These are phyloP conservation scores for Sedum album DNA, from an alignment of 164 flowering plant genomes.

Conservation along the genomic window DNA sequence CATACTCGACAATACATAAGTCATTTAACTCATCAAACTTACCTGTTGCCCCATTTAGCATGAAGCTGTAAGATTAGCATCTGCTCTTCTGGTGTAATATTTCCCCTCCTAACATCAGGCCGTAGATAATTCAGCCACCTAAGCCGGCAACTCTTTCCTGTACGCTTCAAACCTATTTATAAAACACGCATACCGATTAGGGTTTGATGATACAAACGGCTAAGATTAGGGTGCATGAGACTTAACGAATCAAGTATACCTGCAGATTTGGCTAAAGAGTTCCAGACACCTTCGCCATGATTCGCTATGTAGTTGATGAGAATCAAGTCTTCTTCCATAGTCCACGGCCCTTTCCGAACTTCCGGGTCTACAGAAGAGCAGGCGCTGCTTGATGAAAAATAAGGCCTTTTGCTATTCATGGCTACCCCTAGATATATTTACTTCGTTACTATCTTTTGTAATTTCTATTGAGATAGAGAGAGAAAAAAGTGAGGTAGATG, in stretches of 20 bases:
- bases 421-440: background rate
- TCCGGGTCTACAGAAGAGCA: slow-evolving; percentile 47
- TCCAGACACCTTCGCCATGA: slow-evolving; percentile 97
- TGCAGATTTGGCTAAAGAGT: slow-evolving; percentile 77
- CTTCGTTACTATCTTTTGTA: background rate
- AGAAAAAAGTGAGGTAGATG: background rate
- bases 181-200: background rate
- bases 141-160: slow-evolving; percentile 94
- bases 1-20: background rate
- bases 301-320: slow-evolving; percentile 81
- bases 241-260: slow-evolving; percentile 32
- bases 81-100: slow-evolving; percentile 88
- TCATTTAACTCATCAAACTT: background rate
- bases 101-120: slow-evolving; percentile 88
- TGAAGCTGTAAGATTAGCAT: slow-evolving; percentile 86
- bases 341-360: slow-evolving; percentile 96
- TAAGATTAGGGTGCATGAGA: background rate
- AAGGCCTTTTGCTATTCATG: slow-evolving; percentile 5
- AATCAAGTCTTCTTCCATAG: slow-evolving; percentile 89
- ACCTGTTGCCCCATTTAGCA: slow-evolving; percentile 80
- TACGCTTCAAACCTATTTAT: slow-evolving; percentile 66
- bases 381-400: background rate
- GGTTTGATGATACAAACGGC: background rate
- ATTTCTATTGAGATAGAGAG: background rate
- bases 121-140: slow-evolving; percentile 92